Evolutionary conservation across 306 rosid species (phyloP), one percentile per base, ranked within the genome.

Genomic region (Sphenostylis stenocarpa): DNA sequence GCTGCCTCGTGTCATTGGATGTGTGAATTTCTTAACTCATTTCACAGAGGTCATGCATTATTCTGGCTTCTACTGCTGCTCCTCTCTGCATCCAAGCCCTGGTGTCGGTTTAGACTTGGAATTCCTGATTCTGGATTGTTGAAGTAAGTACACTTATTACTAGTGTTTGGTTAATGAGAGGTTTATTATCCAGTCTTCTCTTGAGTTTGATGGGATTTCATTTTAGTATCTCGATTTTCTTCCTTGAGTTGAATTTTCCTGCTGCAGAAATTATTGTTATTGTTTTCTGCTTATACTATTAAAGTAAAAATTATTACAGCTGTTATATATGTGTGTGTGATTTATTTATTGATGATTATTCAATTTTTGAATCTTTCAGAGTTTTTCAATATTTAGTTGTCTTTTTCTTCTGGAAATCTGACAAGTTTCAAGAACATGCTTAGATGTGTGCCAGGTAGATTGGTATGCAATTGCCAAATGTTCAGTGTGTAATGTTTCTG

Each of bases 401-500:
- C 85, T 73, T 74, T 68, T 62, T 82, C 83, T 87, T 70, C 38
- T 60, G 41, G 48, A 47, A 80, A 85, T 76, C 74, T 72, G 92
- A 85, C 87, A 82, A 74, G 76, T 77, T 80, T 82, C 78, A 75
- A 55, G 55, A 44, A 17, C 33, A 43, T 65, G 9, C 81, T 81
- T 77, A 34, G 33, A 78, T 66, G 21, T 77, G 79, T 79, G 85
- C 72, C 88, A 67, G 83, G 64, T 75, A 76, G 75, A 76, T 81
- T 78, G 65, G 51, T 81, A 78, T 79, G 60, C 80, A 65, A 60
- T 81, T 72, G 90, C 81, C 87, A 83, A 76, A 70, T 77, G 83
- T 70, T 87, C 48, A 11, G 14, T 33, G 29, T 75, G 81, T 60
- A 16, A 39, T 75, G 48, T 86, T 81, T 85, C 81, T 82, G 84